A percentile compares a stretch with the other conserved stretches of the same genome.
phyloP scores from a whole-genome alignment of 2,329 filamentous ascomycete genomes.

The Penicillium sp. region DNA sequence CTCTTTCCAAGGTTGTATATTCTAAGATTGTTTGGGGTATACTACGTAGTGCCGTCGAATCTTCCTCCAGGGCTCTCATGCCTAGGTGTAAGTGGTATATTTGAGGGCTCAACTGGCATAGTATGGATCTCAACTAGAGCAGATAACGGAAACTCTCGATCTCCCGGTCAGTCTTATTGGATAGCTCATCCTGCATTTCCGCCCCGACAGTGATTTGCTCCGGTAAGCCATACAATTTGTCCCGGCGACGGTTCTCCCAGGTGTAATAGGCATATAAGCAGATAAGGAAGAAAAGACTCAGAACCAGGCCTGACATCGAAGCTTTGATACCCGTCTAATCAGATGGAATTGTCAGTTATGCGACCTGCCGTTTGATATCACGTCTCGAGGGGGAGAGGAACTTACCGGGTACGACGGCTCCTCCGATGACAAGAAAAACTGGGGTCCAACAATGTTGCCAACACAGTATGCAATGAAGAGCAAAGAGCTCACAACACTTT shows the following conservation, averaged over 20 bases:
- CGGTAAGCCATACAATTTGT: conserved; percentile 11
- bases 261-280: conserved; percentile 13
- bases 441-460: conserved; percentile 32
- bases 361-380: background rate
- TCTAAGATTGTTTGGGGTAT: too few relatives aligned
- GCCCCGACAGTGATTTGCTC: conserved; percentile 13
- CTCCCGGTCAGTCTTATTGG: conserved; percentile 20
- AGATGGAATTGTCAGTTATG: background rate
- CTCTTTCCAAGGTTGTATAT: too few relatives aligned
- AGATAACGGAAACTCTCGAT: conserved; percentile 21
- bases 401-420: conserved; percentile 19
- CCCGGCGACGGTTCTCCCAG: conserved; percentile 16
- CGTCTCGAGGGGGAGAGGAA: background rate
- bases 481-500: conserved; percentile 38
- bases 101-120: too few relatives aligned
- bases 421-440: conserved; percentile 18
- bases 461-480: conserved; percentile 48
- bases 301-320: conserved; percentile 14
- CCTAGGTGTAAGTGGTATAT: too few relatives aligned
- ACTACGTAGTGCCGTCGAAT: too few relatives aligned
- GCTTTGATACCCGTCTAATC: conserved; percentile 19
- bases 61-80: too few relatives aligned
- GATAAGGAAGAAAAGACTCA: conserved; percentile 17
- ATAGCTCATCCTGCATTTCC: conserved; percentile 19
- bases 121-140: background rate